Percentiles rank a stretch among this genome's conserved stretches.
Evolutionary conservation across 192 early-diverging fungal species (phyloP).

Genomic region (Backusella australiensis): DNA sequence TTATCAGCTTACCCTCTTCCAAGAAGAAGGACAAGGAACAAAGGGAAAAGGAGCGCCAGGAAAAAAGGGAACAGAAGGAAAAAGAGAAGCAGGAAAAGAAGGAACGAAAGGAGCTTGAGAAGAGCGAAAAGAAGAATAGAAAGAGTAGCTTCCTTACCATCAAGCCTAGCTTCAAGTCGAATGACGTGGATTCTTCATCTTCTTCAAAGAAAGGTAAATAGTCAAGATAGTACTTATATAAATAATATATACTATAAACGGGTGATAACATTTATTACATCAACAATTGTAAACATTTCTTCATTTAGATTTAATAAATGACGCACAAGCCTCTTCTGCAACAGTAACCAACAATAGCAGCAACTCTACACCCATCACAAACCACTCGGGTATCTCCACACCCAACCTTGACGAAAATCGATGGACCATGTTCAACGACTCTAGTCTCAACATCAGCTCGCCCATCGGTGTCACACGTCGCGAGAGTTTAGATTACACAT

Average conservation of each 20-base stretch:
- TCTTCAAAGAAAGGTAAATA: not conserved
- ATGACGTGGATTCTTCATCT: not conserved
- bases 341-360: not conserved
- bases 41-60: not conserved
- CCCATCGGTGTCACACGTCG: not conserved
- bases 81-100: not conserved
- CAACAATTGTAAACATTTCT: not conserved
- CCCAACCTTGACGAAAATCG: not conserved
- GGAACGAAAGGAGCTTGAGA: not conserved
- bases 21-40: constrained; percentile 4
- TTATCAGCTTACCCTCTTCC: not conserved
- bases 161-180: not conserved
- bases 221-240: too few relatives aligned
- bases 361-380: not conserved
- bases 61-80: not conserved
- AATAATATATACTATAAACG: too few relatives aligned
- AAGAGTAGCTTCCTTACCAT: not conserved
- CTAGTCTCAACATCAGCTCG: not conserved
- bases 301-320: not conserved
- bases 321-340: not conserved
- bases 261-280: too few relatives aligned
- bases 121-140: not conserved
- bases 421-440: not conserved
- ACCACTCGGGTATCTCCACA: not conserved
- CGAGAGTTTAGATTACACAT: not conserved